A percentile compares a stretch with the other conserved stretches of the same genome.
Conservation (phyloP, 2,329 filamentous ascomycete genomes). For the Pseudogymnoascus sp. region DNA sequence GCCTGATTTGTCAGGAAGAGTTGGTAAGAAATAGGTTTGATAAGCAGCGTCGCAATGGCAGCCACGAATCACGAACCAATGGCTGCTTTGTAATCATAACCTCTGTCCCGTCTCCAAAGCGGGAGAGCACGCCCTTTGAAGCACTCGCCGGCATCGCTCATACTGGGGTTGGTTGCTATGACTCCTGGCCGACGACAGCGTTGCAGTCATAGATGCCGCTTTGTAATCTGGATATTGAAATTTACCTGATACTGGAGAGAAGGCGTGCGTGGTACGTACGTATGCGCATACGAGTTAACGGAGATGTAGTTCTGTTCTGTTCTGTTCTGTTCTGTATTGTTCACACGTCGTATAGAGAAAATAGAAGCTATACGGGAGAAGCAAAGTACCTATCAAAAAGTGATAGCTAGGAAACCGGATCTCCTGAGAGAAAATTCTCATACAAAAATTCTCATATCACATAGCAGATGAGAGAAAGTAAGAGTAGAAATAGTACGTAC, state of each 20-base stretch:
- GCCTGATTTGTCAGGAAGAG: conserved; percentile 4
- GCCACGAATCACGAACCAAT: neutral
- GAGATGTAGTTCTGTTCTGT: neutral
- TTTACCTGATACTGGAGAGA: neutral
- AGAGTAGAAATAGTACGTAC: neutral
- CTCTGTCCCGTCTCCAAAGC: too few species aligned
- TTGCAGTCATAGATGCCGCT: neutral
- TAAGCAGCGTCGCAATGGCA: neutral
- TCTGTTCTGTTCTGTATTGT: neutral
- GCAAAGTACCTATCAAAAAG: neutral
- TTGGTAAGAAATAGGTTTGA: neutral
- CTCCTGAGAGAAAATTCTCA: neutral
- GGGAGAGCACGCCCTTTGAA: neutral
- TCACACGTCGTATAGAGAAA: neutral
- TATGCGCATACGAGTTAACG: neutral
- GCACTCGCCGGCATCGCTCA: neutral
- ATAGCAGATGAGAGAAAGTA: too few species aligned
- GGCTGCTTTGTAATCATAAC: too few species aligned
- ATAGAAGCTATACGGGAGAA: neutral
- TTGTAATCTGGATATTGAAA: neutral
- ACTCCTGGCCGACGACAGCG: conserved; percentile 2
- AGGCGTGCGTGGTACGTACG: neutral
- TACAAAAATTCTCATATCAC: neutral
- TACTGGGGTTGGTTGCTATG: neutral
- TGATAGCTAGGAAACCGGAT: neutral